A percentile compares a stretch with the other conserved stretches of the same genome.
Conservation (phyloP, 371 early-diverging fungal species). For the Blakeslea trispora region DNA sequence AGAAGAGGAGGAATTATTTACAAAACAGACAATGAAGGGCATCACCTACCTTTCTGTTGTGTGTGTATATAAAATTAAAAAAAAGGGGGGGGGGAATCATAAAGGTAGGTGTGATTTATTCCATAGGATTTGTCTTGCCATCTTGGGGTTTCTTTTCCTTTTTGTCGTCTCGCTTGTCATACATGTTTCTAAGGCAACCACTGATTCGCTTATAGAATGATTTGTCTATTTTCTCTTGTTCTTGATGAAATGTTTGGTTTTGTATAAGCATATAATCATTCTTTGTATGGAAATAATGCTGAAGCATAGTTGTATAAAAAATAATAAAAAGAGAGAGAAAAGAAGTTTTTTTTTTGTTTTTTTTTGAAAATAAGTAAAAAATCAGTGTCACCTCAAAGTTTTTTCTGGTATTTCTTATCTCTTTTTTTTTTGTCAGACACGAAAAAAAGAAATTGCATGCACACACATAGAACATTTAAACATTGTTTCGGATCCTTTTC, state of each 20-base stretch:
- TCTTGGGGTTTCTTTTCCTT: slow-evolving; percentile 37
- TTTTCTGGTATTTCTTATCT: too few relatives aligned
- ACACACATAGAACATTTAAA: too few relatives aligned
- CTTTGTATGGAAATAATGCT: slow-evolving; percentile 12
- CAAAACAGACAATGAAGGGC: too few relatives aligned
- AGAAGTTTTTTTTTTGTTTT: background rate
- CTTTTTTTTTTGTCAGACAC: too few relatives aligned
- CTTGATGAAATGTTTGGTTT: slow-evolving; percentile 3
- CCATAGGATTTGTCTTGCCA: slow-evolving; percentile 40
- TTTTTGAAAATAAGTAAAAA: too few relatives aligned
- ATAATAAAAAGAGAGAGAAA: slow-evolving; percentile 5
- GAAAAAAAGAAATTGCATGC: too few relatives aligned
- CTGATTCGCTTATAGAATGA: slow-evolving; percentile 18
- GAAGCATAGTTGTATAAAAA: background rate
- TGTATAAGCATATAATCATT: slow-evolving; percentile 17
- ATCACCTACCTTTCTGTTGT: too few relatives aligned
- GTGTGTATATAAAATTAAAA: background rate
- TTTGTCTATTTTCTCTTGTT: slow-evolving; percentile 1
- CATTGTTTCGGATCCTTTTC: too few relatives aligned
- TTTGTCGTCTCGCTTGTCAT: slow-evolving; percentile 8
- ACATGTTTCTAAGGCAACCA: slow-evolving; percentile 16
- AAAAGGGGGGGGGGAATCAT: too few relatives aligned
- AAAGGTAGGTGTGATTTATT: slow-evolving; percentile 6
- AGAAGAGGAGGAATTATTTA: too few relatives aligned
- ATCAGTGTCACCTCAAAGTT: too few relatives aligned